Base-by-base conservation (phyloP, 768 basidiomycete genomes). In the Suillus variegatus region DNA sequence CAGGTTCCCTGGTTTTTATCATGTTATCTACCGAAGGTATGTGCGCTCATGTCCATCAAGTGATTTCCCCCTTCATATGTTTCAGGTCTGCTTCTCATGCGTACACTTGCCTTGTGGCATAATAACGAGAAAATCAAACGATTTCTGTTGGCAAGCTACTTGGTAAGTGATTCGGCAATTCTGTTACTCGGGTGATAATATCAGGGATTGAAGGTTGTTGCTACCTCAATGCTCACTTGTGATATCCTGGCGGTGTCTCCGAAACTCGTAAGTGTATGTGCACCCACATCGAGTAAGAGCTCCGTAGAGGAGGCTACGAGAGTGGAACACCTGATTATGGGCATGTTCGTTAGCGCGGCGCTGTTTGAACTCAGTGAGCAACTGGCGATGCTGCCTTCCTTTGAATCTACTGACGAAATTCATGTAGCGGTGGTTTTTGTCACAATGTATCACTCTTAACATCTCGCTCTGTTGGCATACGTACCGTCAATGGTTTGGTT, bases 31-130 rank as follows among this genome's bases (percentile, higher is more conserved):
- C 67, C 5, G 67, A 67, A 63, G 67, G 67, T 52, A 16, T 8
- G 46, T 13, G 14, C 36, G 3, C 13, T 38, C 22, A 9, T 54
- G 20, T 54, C 4, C 32, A 16, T 14, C 16, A 52, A 22, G 38
- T 18, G 7, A 38, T 9, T 18, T 10, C 3, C 20, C n/a, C 51
- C 16, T 44, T 18, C 12, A 35, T 22, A 13, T 20, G 2, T 22
- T 28, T 41, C 16, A 67, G 66, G 66, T 28, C 57, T 67, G 9
- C 65, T 67, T 57, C 56, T 67, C 14, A 65, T 67, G 41, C 67
- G 67, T n/a, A 65, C 64, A 13, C 65, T 65, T 43, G 67, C 65
- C 14, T 62, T 67, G 2, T 66, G 64, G 65, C 44, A 62, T 25
- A 5, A 44, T 22, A 56, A 44, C 35, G 4, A 22, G 25, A 51